These are phyloP conservation scores for Rhodamnia argentea DNA, from an alignment of 345 rosid species.

Conservation along the genomic window DNA sequence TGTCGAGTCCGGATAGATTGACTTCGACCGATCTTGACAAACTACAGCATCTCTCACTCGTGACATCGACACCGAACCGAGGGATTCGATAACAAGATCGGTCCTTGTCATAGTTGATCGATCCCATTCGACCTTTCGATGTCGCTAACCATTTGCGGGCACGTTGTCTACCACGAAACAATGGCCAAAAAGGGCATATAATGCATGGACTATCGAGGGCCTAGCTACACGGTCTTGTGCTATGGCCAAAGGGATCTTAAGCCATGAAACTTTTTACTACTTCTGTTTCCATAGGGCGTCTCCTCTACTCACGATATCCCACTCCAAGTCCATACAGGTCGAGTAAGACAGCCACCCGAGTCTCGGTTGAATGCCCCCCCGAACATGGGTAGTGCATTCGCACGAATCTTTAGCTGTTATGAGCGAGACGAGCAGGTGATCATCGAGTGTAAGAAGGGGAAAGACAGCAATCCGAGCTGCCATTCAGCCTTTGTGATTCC, in stretches of 20 bases:
- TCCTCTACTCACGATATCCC: not conserved
- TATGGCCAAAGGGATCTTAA: not conserved
- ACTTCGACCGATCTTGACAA: not conserved
- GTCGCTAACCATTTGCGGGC: not conserved
- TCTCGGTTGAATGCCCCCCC: not conserved
- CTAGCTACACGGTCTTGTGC: not conserved
- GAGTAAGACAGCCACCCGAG: not conserved
- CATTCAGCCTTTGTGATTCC: not conserved
- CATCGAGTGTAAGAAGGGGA: not conserved
- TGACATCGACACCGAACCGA: too few relatives aligned
- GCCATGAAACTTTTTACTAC: not conserved
- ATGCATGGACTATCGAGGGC: not conserved
- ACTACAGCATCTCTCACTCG: too few relatives aligned
- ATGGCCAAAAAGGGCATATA: not conserved
- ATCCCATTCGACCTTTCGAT: not conserved
- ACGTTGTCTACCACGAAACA: not conserved
- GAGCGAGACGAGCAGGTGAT: not conserved
- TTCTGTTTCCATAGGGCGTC: not conserved
- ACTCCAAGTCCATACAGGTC: not conserved
- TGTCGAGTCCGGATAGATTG: not conserved
- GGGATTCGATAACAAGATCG: not conserved
- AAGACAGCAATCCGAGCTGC: not conserved
- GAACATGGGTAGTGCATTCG: not conserved
- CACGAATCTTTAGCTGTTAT: not conserved
- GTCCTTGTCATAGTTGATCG: not conserved